Base-by-base conservation (phyloP, 164 flowering plant genomes). In the Protea cynaroides region DNA sequence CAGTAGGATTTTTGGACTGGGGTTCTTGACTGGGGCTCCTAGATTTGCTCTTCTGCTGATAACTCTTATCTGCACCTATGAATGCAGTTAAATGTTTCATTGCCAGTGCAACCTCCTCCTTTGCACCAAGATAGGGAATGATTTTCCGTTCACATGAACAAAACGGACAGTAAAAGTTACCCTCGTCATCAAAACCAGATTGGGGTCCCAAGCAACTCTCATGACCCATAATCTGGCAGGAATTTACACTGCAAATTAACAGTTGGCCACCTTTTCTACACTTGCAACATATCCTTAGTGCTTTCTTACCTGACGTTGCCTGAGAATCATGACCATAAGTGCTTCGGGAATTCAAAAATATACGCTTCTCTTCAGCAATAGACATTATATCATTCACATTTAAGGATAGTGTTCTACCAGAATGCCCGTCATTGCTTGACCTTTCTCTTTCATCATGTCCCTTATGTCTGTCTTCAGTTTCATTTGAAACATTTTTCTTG, bases 191-290 rank as follows among this genome's bases (percentile, higher is more conserved):
- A 62, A 82, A 78, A 19, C 51, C 70, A 22, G 71, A 67, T 8
- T 78, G 55, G 65, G 75, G 79, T 54, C 75, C 83, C 68, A 90
- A 63, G 61, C 97, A 88, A 38, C 69, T 71, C 69, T 81, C 79
- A 66, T 90, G 97, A 74, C 84, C 76, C 25, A 63, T 65, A 38
- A 85, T 12, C 40, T 78, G 82, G 73, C 92, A 90, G 64, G 58
- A 43, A 57, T 23, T 61, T 8, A 66, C 65, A 68, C 69, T 59
- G 74, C 97, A 90, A 70, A 57, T 71, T 69, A 90, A 71, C 57
- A 86, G 43, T 54, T 80, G 70, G 15, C 86, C 89, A 49, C 77
- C 83, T 70, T n/a, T n/a, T n/a, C n/a, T n/a, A n/a, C n/a, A n/a
- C n/a, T n/a, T n/a, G n/a, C n/a, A n/a, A n/a, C n/a, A n/a, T n/a